Conservation (phyloP, 768 basidiomycete genomes). For the Collybia nuda region DNA sequence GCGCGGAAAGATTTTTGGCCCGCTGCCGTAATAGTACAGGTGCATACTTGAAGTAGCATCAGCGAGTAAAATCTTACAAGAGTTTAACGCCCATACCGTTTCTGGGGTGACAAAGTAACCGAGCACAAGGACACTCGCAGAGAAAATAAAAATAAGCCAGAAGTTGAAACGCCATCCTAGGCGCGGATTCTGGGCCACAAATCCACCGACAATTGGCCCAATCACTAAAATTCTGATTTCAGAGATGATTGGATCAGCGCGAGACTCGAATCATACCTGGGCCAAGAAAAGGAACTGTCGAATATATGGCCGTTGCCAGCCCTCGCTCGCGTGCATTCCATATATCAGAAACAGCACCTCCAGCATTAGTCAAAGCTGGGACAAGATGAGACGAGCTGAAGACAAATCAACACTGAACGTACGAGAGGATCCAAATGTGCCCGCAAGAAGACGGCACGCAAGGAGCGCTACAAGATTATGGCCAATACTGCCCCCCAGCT, state of each 20-base stretch:
- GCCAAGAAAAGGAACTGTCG: constrained; percentile 56
- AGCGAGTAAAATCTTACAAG: constrained; percentile 49
- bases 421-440: constrained; percentile 60
- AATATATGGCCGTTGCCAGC: constrained; percentile 57
- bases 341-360: constrained; percentile 57
- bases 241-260: neutral
- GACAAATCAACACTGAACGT: constrained; percentile 14
- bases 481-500: constrained; percentile 54
- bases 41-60: constrained; percentile 47
- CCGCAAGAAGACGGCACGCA: constrained; percentile 53
- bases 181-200: constrained; percentile 44
- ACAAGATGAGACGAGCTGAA: constrained; percentile 5
- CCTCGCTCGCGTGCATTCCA: constrained; percentile 61
- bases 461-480: constrained; percentile 47
- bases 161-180: constrained; percentile 66
- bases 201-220: constrained; percentile 72
- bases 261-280: constrained; percentile 36
- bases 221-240: constrained; percentile 35
- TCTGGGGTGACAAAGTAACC: constrained; percentile 54
- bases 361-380: constrained; percentile 59
- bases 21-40: constrained; percentile 22
- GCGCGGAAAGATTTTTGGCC: constrained; percentile 40
- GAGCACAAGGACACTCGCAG: constrained; percentile 40
- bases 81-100: constrained; percentile 39
- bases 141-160: constrained; percentile 62